Base-by-base conservation (phyloP, 225 moss, liverwort and hornwort species). In the Bryoerythrophyllum caledonicum region DNA sequence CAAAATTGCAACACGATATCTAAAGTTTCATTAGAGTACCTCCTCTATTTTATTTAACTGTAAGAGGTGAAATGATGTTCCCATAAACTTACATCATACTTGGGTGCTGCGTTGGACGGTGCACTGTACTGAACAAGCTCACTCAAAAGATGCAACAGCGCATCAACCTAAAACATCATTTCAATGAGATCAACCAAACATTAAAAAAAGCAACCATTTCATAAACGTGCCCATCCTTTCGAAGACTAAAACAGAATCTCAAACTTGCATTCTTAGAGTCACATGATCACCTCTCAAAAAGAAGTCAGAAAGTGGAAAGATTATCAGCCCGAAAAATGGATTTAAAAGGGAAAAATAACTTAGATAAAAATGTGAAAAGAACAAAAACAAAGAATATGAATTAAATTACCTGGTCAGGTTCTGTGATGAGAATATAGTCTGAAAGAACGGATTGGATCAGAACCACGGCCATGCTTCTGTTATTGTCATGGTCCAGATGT, bases 391-490 rank as follows among this genome's bases (percentile, higher is more conserved):
- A 43, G 0, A 43, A 43, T 30, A 43, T 12, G 13, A 43, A 43
- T 0, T 30, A 14, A 1, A 44, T 14, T 49, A 96, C 96, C 94
- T 97, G 82, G 25, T 91, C 94, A 61, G 96, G 87, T 72, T 92
- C 84, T 40, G 91, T 82, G 78, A 97, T 86, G n/a, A 83, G 76
- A 26, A 87, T 88, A 16, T 81, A 81, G 70, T 94, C 91, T 68
- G 92, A 86, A 44, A 94, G 91, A 46, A 91, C 81, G 60, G 90
- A 92, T 73, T 97, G 94, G 68, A 97, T 92, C 37, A 94, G 91
- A 60, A 97, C 90, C 27, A 89, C 92, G 62, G 94, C 91, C 96
- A 94, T 92, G 52, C 86, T 88, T 85, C 90, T 94, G 70, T 92
- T 94, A 38, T 83, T 90, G 65, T 88, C 94, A 74, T 90, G 90